These are phyloP conservation scores for Curvularia lunata DNA, from an alignment of 2,329 filamentous ascomycete species.

Conservation along the genomic window DNA sequence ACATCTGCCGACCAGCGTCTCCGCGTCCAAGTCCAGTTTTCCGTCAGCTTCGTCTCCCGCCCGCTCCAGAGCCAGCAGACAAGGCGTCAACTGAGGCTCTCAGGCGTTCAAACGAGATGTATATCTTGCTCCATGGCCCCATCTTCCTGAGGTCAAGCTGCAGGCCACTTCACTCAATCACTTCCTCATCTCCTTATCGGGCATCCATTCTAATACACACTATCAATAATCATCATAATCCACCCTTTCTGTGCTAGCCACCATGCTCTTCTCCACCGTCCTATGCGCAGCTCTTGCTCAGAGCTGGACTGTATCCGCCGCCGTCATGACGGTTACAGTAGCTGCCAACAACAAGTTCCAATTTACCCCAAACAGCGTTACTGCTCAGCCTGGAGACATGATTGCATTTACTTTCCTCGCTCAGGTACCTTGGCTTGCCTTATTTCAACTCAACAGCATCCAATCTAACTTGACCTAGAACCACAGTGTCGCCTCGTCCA, in stretches of 20 bases:
- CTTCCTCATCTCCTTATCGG: neutral
- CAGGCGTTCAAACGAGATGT: slow-evolving; percentile 5
- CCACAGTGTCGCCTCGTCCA: slow-evolving; percentile 37
- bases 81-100: slow-evolving; percentile 2
- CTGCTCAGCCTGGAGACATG: slow-evolving; percentile 37
- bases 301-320: slow-evolving; percentile 33
- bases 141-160: slow-evolving; percentile 6
- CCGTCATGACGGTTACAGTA: slow-evolving; percentile 40
- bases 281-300: slow-evolving; percentile 31
- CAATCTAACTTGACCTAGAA: slow-evolving; percentile 23
- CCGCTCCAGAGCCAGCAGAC: neutral
- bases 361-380: slow-evolving; percentile 37
- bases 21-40: slow-evolving; percentile 6
- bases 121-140: slow-evolving; percentile 1
- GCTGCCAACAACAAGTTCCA: slow-evolving; percentile 42
- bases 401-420: slow-evolving; percentile 37
- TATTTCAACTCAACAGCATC: neutral
- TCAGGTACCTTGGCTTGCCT: slow-evolving; percentile 16
- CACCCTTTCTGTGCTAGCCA: slow-evolving; percentile 2
- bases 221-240: slow-evolving; percentile 5
- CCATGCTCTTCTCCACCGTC: slow-evolving; percentile 35
- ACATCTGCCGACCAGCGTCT: slow-evolving; percentile 1
- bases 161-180: slow-evolving; percentile 10
- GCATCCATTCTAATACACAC: neutral
- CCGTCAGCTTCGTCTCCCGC: slow-evolving; percentile 7